Base-by-base conservation (phyloP, 2,329 filamentous ascomycete species). In the Aspergillus sojae region DNA sequence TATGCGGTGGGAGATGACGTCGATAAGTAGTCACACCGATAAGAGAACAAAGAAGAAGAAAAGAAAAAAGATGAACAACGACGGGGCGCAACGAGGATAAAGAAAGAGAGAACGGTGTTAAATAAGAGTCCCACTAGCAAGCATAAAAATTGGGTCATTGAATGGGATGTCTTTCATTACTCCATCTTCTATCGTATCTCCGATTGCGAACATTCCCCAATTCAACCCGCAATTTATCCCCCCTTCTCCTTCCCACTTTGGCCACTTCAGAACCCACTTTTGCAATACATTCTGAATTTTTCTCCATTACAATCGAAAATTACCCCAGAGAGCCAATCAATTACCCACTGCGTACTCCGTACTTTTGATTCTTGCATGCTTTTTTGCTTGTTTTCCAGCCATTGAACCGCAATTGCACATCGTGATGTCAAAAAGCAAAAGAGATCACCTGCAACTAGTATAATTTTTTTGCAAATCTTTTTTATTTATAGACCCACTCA, bases 11-110 rank as follows among this genome's bases (percentile, higher is more conserved):
- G n/a, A 28, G 43, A 48, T 52, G 63, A 59, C 45, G 57, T 60
- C 50, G 43, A 54, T 53, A 0, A 53, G 28, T 32, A 64, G 65
- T 62, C 62, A 58, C 59, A 57, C 32, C 59, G 56, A 53, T 56
- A 60, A 43, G 30, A 46, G 30, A 59, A 59, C 10, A 34, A 45
- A 36, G 56, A 45, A 39, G 43, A 45, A 10, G 32, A 48, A 21
- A 46, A 54, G 50, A 41, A 54, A 23, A 21, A 16, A 45, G 26
- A 23, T 34, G 7, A 21, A 56, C 48, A 41, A 41, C 16, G 3
- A 41, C 39, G 16, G 39, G 39, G 39, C 16, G 39, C 39, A 41
- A 41, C 39, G 39, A 41, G 36, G 43, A 46, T 28, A 12, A 58
- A 21, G 23, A 23, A 10, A 46, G 30, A 34, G 34, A 26, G 28